These are phyloP conservation scores for Boletus rubescentipes DNA, from an alignment of 768 basidiomycete genomes.

Conservation along the genomic window DNA sequence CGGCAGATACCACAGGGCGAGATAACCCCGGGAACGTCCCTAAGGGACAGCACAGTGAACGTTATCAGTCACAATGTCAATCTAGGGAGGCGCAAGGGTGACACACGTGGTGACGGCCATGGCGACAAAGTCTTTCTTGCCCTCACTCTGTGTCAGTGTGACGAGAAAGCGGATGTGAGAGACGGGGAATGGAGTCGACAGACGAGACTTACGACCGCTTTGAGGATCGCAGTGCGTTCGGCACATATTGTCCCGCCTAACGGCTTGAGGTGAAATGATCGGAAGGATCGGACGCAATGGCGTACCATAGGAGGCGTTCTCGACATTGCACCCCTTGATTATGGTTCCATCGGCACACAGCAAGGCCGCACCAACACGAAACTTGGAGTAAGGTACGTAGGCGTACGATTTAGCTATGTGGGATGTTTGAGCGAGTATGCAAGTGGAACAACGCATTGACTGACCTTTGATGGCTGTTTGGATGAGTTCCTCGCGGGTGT, in stretches of 20 bases:
- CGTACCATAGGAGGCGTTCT: conserved; percentile 92
- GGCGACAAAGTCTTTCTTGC: conserved; percentile 63
- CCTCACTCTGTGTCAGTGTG: conserved; percentile 81
- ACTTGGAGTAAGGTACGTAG: conserved; percentile 87
- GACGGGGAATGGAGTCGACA: background rate
- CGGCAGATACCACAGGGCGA: conserved; percentile 96
- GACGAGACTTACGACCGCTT: conserved; percentile 69
- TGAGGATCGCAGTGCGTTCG: conserved; percentile 92
- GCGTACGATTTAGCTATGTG: conserved; percentile 61
- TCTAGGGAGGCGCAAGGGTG: background rate
- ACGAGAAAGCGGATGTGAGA: background rate
- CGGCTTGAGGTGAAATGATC: background rate
- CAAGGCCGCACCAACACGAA: conserved; percentile 89
- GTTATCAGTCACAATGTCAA: too few species aligned
- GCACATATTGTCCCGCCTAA: conserved; percentile 86
- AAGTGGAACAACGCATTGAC: background rate
- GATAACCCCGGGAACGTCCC: conserved; percentile 64
- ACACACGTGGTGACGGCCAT: conserved; percentile 80
- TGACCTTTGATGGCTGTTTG: conserved; percentile 41
- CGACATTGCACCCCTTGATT: conserved; percentile 87
- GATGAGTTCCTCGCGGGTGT: conserved; percentile 52
- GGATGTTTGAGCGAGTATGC: background rate
- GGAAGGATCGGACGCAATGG: too few species aligned
- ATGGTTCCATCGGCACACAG: conserved; percentile 67
- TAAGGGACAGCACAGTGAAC: conserved; percentile 26